A percentile compares a stretch with the other conserved stretches of the same genome.
Conservation (phyloP, 106 monocot species). For the Xerophyta viscosa region DNA sequence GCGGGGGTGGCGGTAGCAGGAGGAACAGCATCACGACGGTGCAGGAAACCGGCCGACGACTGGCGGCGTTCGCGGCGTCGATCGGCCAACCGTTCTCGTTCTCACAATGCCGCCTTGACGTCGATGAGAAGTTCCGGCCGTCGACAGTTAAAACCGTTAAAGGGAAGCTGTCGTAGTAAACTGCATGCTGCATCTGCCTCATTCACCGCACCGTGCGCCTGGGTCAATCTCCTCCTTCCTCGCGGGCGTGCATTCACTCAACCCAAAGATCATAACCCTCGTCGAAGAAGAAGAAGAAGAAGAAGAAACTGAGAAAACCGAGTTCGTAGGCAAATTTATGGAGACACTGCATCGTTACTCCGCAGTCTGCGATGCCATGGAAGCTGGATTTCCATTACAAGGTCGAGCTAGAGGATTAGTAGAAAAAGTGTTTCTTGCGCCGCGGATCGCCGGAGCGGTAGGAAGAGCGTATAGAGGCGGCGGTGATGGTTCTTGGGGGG, state of each 20-base stretch:
- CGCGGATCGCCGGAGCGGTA: conserved; percentile 22
- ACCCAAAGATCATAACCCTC: conserved; percentile 15
- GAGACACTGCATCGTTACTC: conserved; percentile 31
- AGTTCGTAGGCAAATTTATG: conserved; percentile 28
- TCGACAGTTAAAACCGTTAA: conserved; percentile 22
- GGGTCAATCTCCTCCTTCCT: conserved; percentile 36
- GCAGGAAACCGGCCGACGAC: conserved; percentile 36
- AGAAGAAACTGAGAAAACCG: neutral
- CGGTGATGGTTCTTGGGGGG: conserved; percentile 8
- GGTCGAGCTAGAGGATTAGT: conserved; percentile 26
- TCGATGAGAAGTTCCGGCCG: conserved; percentile 39
- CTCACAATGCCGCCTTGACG: conserved; percentile 40
- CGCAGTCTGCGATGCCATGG: conserved; percentile 30
- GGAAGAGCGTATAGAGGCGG: conserved; percentile 3
- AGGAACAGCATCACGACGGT: conserved; percentile 2
- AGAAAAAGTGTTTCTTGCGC: conserved; percentile 26
- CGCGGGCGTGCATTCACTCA: conserved; percentile 9
- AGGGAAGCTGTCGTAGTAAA: conserved; percentile 40
- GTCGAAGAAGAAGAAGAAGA: conserved; percentile 34
- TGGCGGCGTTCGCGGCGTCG: conserved; percentile 45
- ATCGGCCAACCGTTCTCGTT: conserved; percentile 52
- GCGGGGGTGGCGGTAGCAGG: conserved; percentile 9
- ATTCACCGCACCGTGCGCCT: conserved; percentile 10
- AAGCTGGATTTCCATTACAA: conserved; percentile 34
- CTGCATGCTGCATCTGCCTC: conserved; percentile 47